Percentiles rank a stretch among this genome's conserved stretches.
These are phyloP conservation scores for Coelastrella sp. DNA, from an alignment of 139 green algal genomes.

Conservation along the genomic window DNA sequence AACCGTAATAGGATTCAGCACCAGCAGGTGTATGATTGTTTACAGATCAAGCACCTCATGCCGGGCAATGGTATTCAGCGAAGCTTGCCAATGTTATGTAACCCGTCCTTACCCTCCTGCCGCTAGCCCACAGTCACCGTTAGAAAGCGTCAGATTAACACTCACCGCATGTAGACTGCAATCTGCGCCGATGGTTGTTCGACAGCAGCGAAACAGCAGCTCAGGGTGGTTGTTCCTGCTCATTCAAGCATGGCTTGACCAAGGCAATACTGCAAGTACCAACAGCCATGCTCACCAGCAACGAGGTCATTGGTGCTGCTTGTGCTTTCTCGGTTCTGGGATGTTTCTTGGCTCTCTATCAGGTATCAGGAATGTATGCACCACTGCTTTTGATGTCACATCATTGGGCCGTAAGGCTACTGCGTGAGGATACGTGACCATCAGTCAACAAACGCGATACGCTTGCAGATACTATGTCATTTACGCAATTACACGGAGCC, in stretches of 20 bases:
- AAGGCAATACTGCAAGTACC: not conserved
- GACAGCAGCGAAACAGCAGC: not conserved
- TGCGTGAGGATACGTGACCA: not conserved
- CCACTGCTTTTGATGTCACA: too few species aligned
- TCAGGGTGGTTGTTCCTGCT: not conserved
- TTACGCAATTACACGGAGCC: conserved; percentile 94
- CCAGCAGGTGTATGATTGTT: too few species aligned
- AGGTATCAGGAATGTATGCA: too few species aligned
- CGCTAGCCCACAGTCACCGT: too few species aligned
- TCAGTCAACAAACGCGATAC: not conserved
- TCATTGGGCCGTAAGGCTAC: too few species aligned
- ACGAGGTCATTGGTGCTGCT: not conserved
- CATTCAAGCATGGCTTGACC: not conserved
- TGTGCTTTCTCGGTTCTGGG: not conserved
- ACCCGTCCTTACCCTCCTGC: too few species aligned
- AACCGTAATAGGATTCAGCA: too few species aligned
- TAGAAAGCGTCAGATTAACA: too few species aligned
- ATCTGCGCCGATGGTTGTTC: not conserved
- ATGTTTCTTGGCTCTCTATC: not conserved
- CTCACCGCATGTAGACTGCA: too few species aligned
- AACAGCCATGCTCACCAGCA: not conserved
- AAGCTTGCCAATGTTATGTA: too few species aligned
- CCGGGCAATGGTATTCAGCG: too few species aligned
- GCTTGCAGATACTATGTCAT: conserved; percentile 88
- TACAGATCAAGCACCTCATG: too few species aligned